Conservation (phyloP, 345 rosid genomes). For the Physaria fendleri region DNA sequence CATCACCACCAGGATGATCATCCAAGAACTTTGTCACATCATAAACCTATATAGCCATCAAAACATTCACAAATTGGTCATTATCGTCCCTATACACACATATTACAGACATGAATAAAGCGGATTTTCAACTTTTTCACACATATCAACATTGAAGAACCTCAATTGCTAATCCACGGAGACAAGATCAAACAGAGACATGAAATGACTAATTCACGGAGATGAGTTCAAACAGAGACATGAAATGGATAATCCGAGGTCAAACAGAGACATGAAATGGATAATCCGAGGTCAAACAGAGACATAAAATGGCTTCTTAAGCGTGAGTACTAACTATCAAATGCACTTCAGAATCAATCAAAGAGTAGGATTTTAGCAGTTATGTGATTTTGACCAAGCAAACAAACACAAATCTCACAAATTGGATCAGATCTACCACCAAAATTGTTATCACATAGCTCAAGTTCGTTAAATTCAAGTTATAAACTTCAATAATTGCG, state of each 20-base stretch:
- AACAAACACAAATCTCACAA: background rate
- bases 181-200: background rate
- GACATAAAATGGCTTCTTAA: no score
- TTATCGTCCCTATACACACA: background rate
- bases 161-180: background rate
- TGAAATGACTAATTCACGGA: background rate
- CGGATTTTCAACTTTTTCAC: background rate
- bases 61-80: background rate
- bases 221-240: no score
- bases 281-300: no score
- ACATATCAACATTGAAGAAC: background rate
- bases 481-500: background rate
- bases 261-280: background rate
- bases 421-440: slow-evolving; percentile 1
- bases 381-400: background rate
- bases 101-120: background rate
- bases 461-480: background rate
- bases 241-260: no score
- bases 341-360: background rate
- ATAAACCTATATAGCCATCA: slow-evolving; percentile 40
- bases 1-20: slow-evolving; percentile 84
- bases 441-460: background rate
- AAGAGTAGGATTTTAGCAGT: background rate
- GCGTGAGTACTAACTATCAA: background rate
- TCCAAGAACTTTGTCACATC: slow-evolving; percentile 76